Base-by-base conservation (phyloP, 1,284 basidiomycete species). In the Cutaneotrichosporon cyanovorans region DNA sequence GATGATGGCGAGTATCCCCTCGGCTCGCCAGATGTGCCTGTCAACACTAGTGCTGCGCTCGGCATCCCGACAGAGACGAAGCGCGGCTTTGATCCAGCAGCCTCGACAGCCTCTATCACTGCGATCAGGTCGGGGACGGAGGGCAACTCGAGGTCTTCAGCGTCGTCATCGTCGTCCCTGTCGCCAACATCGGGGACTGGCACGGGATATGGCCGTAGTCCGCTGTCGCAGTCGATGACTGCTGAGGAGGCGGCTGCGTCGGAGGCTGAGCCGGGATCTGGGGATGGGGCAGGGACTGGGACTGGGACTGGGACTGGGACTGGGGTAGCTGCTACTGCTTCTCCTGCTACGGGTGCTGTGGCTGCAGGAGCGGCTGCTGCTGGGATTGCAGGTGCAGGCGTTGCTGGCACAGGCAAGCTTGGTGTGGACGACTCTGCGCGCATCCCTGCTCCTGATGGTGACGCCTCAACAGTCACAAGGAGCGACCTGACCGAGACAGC, bases 81-180 rank as follows among this genome's bases (percentile, higher is more conserved):
- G 28, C 55, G 45, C 45, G 59, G 48, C n/a, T 50, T 59, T 36
- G 64, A 68, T 23, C 56, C 65, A 3, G 59, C 62, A 5, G 54
- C 49, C 12, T 63, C 60, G 22, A 38, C 56, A 1, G 59, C 68
- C 0, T 59, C 55, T 30, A 60, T 67, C 22, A 69, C 62, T 16
- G 69, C 69, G 10, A 71, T 71, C 37, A 51, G 63, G 12, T 51
- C 53, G 20, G 69, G 69, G 7, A 49, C 57, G 36, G 57, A 63
- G 35, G 69, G 69, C 3, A 45, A 50, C 33, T 37, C 25, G 19
- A 40, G 39, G 35, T 21, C 15, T n/a, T n/a, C n/a, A n/a, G n/a
- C n/a, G n/a, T n/a, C n/a, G n/a, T n/a, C n/a, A n/a, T n/a, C n/a
- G n/a, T n/a, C n/a, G n/a, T n/a, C n/a, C n/a, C n/a, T n/a, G n/a